Conservation (phyloP, 805 yeast genomes). For the Hanseniaspora nectarophila region DNA sequence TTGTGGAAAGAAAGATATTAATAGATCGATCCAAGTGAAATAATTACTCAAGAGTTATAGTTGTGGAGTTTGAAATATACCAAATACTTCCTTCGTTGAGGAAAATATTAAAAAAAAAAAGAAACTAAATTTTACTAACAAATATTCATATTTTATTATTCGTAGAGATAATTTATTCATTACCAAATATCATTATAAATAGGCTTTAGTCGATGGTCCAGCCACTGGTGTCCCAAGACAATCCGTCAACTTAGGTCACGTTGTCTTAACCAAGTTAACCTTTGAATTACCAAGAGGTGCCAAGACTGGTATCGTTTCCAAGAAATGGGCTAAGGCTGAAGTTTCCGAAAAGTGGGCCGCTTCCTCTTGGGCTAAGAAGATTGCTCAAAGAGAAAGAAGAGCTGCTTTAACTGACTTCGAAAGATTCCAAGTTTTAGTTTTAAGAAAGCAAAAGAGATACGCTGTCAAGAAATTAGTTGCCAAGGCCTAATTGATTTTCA, state of each 20-base stretch:
- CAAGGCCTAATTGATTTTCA: slow-evolving; percentile 56
- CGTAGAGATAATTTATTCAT: not conserved
- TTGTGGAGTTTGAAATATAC: not conserved
- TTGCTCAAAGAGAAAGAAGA: slow-evolving; percentile 90
- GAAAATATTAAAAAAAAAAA: not conserved
- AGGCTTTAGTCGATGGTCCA: slow-evolving; percentile 96
- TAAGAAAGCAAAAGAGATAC: slow-evolving; percentile 93
- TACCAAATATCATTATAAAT: slow-evolving; percentile 15
- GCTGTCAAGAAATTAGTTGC: slow-evolving; percentile 94
- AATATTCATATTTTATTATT: not conserved
- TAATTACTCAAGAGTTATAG: no score
- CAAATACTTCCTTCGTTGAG: not conserved
- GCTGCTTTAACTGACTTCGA: slow-evolving; percentile 89
- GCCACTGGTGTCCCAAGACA: slow-evolving; percentile 79
- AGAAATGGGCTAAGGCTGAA: slow-evolving; percentile 89
- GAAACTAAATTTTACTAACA: slow-evolving; percentile 9
- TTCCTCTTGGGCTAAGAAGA: slow-evolving; percentile 95
- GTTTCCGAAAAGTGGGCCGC: slow-evolving; percentile 83
- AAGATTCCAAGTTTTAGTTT: slow-evolving; percentile 97
- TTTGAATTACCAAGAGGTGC: slow-evolving; percentile 91
- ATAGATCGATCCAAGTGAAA: no score
- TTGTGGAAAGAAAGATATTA: no score
- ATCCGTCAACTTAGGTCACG: slow-evolving; percentile 74
- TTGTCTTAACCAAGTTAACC: slow-evolving; percentile 86
- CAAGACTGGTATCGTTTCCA: slow-evolving; percentile 68